Conservation (phyloP, 225 moss, liverwort and hornwort species). For the Straminergon stramineum region DNA sequence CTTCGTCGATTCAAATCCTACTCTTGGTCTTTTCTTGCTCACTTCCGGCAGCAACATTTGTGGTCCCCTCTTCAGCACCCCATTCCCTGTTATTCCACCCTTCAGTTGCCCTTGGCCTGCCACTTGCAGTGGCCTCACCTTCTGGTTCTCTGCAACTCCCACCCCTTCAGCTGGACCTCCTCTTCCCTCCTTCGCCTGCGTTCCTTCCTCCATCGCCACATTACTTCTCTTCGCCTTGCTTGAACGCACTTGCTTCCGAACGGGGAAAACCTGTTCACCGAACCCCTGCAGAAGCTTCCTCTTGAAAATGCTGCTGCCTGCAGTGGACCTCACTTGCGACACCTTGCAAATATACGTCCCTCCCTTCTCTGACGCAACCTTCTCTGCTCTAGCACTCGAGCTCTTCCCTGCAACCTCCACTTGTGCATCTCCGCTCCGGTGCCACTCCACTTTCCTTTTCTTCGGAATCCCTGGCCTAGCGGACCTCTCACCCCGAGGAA, state of each 20-base stretch:
- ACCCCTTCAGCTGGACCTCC: background rate
- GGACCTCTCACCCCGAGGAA: slow-evolving; percentile 53
- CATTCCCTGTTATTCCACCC: slow-evolving; percentile 2
- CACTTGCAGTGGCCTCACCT: slow-evolving; percentile 1
- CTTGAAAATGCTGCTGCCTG: slow-evolving; percentile 24
- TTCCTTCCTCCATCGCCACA: background rate
- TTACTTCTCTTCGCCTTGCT: slow-evolving; percentile 20
- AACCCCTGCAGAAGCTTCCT: slow-evolving; percentile 18
- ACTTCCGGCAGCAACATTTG: slow-evolving; percentile 11
- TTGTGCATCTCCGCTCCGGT: slow-evolving; percentile 17
- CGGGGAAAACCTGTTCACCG: background rate
- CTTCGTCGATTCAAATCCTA: slow-evolving; percentile 14
- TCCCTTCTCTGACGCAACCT: background rate
- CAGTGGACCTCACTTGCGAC: slow-evolving; percentile 23
- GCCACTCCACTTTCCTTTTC: slow-evolving; percentile 34
- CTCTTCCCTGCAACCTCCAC: slow-evolving; percentile 4
- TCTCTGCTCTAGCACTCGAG: background rate
- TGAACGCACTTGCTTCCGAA: slow-evolving; percentile 42
- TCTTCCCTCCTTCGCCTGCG: background rate
- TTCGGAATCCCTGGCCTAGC: slow-evolving; percentile 21
- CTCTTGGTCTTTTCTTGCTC: slow-evolving; percentile 22
- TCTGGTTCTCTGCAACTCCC: background rate
- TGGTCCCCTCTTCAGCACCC: slow-evolving; percentile 36
- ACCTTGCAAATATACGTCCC: slow-evolving; percentile 6
- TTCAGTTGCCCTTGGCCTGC: slow-evolving; percentile 2